These are phyloP conservation scores for Durotheca rogersii DNA, from an alignment of 495 filamentous ascomycete genomes.

Conservation along the genomic window DNA sequence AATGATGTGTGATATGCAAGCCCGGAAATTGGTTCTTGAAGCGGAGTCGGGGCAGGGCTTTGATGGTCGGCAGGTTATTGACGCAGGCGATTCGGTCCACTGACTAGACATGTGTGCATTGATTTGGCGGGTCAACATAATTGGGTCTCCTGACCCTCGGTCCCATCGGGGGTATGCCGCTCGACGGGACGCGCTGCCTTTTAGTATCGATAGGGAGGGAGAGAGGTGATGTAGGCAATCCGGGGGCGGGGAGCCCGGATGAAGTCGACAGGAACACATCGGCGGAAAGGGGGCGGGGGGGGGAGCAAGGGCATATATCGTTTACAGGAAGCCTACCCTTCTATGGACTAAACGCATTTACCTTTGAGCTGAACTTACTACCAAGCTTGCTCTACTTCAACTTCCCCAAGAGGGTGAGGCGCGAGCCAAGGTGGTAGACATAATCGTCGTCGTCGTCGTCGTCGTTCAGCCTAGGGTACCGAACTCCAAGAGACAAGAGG, in stretches of 20 bases:
- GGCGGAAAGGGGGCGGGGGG: neutral
- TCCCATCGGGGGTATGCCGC: neutral
- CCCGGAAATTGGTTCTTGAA: slow-evolving; percentile 5
- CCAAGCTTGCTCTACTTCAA: too few species aligned
- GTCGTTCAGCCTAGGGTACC: too few species aligned
- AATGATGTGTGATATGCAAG: neutral
- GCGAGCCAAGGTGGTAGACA: too few species aligned
- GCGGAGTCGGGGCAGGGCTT: slow-evolving; percentile 7
- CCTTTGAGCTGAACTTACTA: neutral
- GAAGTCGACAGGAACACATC: neutral
- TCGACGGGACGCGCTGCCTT: slow-evolving; percentile 2
- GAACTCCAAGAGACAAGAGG: too few species aligned
- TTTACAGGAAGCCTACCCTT: neutral
- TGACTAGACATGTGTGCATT: slow-evolving; percentile 6
- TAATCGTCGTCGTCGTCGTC: too few species aligned
- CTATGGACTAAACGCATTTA: neutral
- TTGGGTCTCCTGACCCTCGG: neutral
- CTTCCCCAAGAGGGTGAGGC: too few species aligned
- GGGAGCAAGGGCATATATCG: too few species aligned
- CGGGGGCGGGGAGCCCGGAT: too few species aligned
- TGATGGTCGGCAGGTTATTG: slow-evolving; percentile 10
- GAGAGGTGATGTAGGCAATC: neutral
- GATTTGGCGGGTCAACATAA: slow-evolving; percentile 7
- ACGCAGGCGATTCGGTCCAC: slow-evolving; percentile 7
- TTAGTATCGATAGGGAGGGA: neutral